Base-by-base conservation (phyloP, 2,329 filamentous ascomycete genomes). In the Cladosporium sp. region DNA sequence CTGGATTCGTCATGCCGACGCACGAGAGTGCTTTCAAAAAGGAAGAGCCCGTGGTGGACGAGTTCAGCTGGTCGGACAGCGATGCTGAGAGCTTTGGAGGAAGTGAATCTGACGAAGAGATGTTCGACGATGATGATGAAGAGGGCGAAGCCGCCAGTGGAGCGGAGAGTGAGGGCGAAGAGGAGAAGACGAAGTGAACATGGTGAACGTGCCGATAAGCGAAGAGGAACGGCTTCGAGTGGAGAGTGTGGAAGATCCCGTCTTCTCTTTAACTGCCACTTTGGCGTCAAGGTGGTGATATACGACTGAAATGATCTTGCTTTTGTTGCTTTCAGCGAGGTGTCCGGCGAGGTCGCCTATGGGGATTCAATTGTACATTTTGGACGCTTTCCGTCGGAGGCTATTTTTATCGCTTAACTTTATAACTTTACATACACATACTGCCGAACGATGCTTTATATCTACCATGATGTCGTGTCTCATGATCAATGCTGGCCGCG, bases 1-100 rank as follows among this genome's bases (percentile, higher is more conserved):
- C 78, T 0, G 91, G 82, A 0, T 92, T 92, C 62, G 79, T 83
- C 56, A 93, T 97, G 88, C 94, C 94, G 0, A 91, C 87, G 0
- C 83, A 79, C 50, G 76, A 85, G 54, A 80, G 80, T 73, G 88
- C 69, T 74, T 90, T 74, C 65, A 75, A 74, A 67, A 84, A 85
- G 73, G 77, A 76, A 58, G 77, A 79, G 59, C 74, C 77, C 58
- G 70, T 70, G 5, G 86, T 88, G 64, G 71, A 74, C 3, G 89
- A 89, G 60, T 91, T 92, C 73, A 88, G 87, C 25, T 88, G 87
- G 49, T 90, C 87, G 65, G 71, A 73, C 54, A 71, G 68, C 42
- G 71, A 73, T 54, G 70, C 63, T 1, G 88, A 90, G 64, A 88
- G 92, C 64, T 91, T 92, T 72, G 88, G 86, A 9, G 87, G 87